Evolutionary conservation across 2,329 filamentous ascomycete genomes (phyloP).

Genomic region (Exophiala sideris): DNA sequence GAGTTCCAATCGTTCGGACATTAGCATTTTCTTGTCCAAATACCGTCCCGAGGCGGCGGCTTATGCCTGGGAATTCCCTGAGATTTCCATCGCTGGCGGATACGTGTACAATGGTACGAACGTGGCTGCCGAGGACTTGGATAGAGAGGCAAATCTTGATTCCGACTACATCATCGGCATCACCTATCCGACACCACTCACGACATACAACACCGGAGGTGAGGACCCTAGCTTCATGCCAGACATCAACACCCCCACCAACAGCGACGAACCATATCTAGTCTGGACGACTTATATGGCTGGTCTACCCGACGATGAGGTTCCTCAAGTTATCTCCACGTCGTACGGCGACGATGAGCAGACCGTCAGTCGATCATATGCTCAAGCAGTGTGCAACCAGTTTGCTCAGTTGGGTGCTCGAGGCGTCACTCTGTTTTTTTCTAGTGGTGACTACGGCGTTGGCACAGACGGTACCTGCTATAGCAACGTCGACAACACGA

Average conservation of each 20-base stretch:
- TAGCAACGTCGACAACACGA: constrained; percentile 54
- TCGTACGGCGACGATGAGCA: constrained; percentile 68
- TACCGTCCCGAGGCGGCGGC: constrained; percentile 38
- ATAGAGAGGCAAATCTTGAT: constrained; percentile 23
- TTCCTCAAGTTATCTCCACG: constrained; percentile 62
- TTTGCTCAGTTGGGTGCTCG: constrained; percentile 64
- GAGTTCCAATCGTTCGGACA: constrained; percentile 45
- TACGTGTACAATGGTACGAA: constrained; percentile 27
- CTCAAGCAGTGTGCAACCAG: constrained; percentile 57
- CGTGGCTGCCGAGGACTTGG: constrained; percentile 11
- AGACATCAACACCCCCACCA: constrained; percentile 11
- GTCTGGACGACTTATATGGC: constrained; percentile 20
- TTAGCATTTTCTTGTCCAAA: constrained; percentile 36
- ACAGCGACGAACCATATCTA: constrained; percentile 23
- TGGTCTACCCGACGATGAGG: constrained; percentile 34
- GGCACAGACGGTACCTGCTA: constrained; percentile 48
- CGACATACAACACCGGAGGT: constrained; percentile 56
- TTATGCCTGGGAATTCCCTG: constrained; percentile 32
- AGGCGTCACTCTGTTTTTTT: constrained; percentile 65
- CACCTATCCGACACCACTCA: constrained; percentile 41
- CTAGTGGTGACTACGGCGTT: constrained; percentile 62
- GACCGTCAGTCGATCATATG: constrained; percentile 59
- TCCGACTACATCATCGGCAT: constrained; percentile 26
- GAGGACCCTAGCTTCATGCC: constrained; percentile 17
- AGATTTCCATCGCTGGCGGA: constrained; percentile 35